Conservation (phyloP, 257 asterid species). For the Nicotiana otophora region DNA sequence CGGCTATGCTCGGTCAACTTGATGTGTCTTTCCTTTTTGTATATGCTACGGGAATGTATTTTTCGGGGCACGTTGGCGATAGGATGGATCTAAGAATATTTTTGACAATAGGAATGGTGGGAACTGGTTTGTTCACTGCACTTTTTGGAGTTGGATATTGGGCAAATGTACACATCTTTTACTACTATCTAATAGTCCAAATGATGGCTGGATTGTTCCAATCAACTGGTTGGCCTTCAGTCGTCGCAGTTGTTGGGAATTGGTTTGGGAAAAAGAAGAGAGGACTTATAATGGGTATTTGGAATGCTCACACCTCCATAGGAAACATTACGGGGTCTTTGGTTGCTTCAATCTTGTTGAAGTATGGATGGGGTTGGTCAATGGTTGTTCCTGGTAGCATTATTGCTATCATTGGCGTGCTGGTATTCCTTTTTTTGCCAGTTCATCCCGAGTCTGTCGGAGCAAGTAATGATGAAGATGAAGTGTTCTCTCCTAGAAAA, state of each 20-base stretch:
- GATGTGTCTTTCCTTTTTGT: slow-evolving; percentile 90
- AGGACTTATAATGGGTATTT: slow-evolving; percentile 96
- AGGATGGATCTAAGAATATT: slow-evolving; percentile 79
- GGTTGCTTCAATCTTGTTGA: slow-evolving; percentile 72
- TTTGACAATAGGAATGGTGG: slow-evolving; percentile 83
- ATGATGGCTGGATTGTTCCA: slow-evolving; percentile 95
- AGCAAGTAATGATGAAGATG: slow-evolving; percentile 39
- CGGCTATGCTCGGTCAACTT: slow-evolving; percentile 80
- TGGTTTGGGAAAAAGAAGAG: slow-evolving; percentile 97
- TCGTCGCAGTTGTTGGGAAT: slow-evolving; percentile 91
- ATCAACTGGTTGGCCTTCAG: slow-evolving; percentile 99
- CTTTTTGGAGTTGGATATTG: slow-evolving; percentile 88
- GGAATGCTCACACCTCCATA: slow-evolving; percentile 96
- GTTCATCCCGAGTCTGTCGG: slow-evolving; percentile 72
- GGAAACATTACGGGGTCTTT: slow-evolving; percentile 87
- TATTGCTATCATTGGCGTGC: slow-evolving; percentile 49
- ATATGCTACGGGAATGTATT: slow-evolving; percentile 83
- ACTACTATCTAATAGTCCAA: slow-evolving; percentile 68
- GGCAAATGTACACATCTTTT: slow-evolving; percentile 65
- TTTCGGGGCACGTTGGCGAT: slow-evolving; percentile 90
- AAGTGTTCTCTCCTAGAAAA: slow-evolving; percentile 34
- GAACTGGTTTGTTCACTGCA: slow-evolving; percentile 91
- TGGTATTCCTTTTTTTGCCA: slow-evolving; percentile 68
- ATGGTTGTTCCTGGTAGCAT: slow-evolving; percentile 74
- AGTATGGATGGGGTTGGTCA: slow-evolving; percentile 99